Base-by-base conservation (phyloP, 2,329 filamentous ascomycete species). In the Penicillium crustosum region DNA sequence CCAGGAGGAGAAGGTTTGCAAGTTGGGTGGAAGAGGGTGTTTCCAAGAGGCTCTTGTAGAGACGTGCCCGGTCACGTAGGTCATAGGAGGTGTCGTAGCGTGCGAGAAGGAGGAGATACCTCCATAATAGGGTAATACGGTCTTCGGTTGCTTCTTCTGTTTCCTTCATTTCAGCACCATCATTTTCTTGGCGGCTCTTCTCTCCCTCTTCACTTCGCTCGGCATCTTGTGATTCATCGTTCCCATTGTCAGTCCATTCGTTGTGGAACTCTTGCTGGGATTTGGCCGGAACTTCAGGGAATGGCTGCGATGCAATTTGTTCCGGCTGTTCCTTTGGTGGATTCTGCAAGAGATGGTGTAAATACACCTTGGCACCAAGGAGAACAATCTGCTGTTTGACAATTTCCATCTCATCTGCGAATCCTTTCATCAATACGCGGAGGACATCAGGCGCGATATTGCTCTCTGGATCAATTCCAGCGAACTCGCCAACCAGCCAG, bases 21-120 rank as follows among this genome's bases (percentile, higher is more conserved):
- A 99, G 84, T 73, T 97, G 91, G 0, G 86, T 89, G 8, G 84
- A 86, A 2, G 82, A 80, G 1, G 93, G 91, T 5, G 90, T 86
- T 4, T 86, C 83, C 2, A 99, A 84, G 1, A 99, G 85, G 1
- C 92, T 84, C 62, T 90, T 91, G 78, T 96, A 97, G 60, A 97
- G 84, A 33, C 94, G 87, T 2, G 93, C 88, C 25, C 94, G 89
- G 72, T 97, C 94, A 62, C 94, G 91, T 3, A 99, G 85, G 70
- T 97, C 93, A 75, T 96, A 99, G 0, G 93, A 97, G 0, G 88
- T 91, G 68, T 97, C 94, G 74, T 97, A 99, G 60, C 94, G 87
- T 33, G 90, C 90, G 1, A 99, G 84, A 1, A 93, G 83, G 29
- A 96, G 81, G 23, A 90, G 85, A 68, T 99, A 96, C 31, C 89